These are phyloP conservation scores for Kazachstania africana DNA, from an alignment of 805 yeast species.

Conservation along the genomic window DNA sequence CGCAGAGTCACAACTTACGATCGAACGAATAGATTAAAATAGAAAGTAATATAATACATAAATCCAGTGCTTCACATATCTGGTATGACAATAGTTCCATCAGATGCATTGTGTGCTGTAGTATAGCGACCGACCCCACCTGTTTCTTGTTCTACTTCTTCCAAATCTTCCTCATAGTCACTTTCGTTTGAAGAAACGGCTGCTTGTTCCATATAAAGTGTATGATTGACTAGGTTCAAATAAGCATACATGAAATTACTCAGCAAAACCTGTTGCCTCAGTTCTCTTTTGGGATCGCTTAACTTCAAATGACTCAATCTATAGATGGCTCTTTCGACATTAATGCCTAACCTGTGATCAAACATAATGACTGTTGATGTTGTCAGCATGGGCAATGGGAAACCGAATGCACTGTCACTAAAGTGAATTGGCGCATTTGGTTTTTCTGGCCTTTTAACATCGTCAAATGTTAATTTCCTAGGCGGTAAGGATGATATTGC, in stretches of 20 bases:
- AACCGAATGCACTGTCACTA: constrained; percentile 78
- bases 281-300: constrained; percentile 85
- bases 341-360: constrained; percentile 81
- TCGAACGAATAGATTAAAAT: too few species aligned
- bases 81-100: constrained; percentile 19
- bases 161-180: too few species aligned
- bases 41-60: too few species aligned
- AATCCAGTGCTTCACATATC: too few species aligned
- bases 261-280: constrained; percentile 82
- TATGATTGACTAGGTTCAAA: constrained; percentile 87
- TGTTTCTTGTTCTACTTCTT: too few species aligned
- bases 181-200: too few species aligned
- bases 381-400: constrained; percentile 74
- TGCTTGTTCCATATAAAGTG: constrained; percentile 59
- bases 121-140: too few species aligned
- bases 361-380: constrained; percentile 68
- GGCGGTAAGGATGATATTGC: constrained; percentile 16
- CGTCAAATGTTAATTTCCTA: constrained; percentile 26
- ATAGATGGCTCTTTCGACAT: constrained; percentile 92
- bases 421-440: constrained; percentile 49
- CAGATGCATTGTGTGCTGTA: too few species aligned
- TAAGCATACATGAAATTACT: constrained; percentile 98
- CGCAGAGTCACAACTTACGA: too few species aligned
- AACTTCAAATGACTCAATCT: constrained; percentile 83
- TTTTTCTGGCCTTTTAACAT: constrained; percentile 26